Conservation (phyloP, 805 yeast genomes). For the Ogataea methanolica region DNA sequence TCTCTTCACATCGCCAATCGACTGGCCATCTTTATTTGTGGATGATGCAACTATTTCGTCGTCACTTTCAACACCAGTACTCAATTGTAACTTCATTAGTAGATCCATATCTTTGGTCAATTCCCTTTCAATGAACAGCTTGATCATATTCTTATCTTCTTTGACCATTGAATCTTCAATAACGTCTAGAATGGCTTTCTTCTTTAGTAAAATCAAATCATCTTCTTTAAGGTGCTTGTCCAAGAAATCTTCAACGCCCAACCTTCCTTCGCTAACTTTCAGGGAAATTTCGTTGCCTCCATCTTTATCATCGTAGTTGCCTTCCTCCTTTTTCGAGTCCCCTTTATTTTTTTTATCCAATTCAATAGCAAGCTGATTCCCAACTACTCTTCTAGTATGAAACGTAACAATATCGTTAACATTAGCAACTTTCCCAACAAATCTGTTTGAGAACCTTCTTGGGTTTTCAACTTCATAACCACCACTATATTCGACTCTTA, state of each 20-base stretch:
- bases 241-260: constrained; percentile 46
- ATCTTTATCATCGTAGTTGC: constrained; percentile 28
- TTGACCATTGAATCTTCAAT: constrained; percentile 70
- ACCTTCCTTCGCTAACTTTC: constrained; percentile 11
- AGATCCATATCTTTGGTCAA: constrained; percentile 47
- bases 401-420: constrained; percentile 79
- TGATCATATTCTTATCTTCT: constrained; percentile 73
- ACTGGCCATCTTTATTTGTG: not conserved
- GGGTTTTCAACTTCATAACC: constrained; percentile 92
- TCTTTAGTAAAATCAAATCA: constrained; percentile 66
- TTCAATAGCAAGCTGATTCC: constrained; percentile 11
- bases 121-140: constrained; percentile 56
- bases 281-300: constrained; percentile 19
- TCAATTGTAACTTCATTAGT: constrained; percentile 36
- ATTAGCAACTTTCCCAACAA: constrained; percentile 89
- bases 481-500: constrained; percentile 85
- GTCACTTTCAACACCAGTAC: constrained; percentile 30
- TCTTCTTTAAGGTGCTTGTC: constrained; percentile 58
- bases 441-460: constrained; percentile 79
- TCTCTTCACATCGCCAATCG: constrained; percentile 19
- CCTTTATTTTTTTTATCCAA: constrained; percentile 4
- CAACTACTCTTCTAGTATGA: constrained; percentile 38
- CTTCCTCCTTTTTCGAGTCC: constrained; percentile 7
- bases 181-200: constrained; percentile 68
- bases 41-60: constrained; percentile 17